phyloP scores from a whole-genome alignment of 2,329 filamentous ascomycete genomes.

The Diplodia sapinea region DNA sequence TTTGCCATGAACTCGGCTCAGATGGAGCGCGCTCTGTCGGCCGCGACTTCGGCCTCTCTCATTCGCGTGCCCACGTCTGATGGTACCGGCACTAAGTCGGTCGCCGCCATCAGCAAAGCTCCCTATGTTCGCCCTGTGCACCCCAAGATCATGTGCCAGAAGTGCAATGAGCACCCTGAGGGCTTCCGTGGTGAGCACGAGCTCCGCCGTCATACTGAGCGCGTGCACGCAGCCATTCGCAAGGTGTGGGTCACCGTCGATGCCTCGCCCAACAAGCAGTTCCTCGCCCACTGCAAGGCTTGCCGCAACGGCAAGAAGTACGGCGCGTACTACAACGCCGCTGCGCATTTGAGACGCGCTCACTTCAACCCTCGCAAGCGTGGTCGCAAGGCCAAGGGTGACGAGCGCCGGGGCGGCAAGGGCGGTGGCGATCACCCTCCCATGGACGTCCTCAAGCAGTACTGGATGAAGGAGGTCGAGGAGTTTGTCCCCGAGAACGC shows the following conservation, averaged over 20 bases:
- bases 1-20: constrained; percentile 1
- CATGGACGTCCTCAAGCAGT: constrained; percentile 64
- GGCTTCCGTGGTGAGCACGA: constrained; percentile 90
- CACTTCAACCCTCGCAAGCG: constrained; percentile 79
- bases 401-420: constrained; percentile 65
- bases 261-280: constrained; percentile 63
- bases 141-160: constrained; percentile 71
- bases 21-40: constrained; percentile 36
- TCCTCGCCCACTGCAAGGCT: constrained; percentile 81
- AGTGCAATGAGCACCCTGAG: constrained; percentile 73
- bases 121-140: constrained; percentile 70
- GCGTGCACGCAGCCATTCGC: constrained; percentile 67
- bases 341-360: constrained; percentile 83
- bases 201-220: constrained; percentile 59
- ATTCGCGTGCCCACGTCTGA: constrained; percentile 33
- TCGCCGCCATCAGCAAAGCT: constrained; percentile 58
- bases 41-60: constrained; percentile 38
- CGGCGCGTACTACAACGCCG: constrained; percentile 92
- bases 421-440: constrained; percentile 66
- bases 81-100: constrained; percentile 53
- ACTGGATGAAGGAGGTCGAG: constrained; percentile 65
- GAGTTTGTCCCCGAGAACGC: constrained; percentile 47
- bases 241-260: constrained; percentile 70
- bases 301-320: constrained; percentile 81
- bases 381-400: constrained; percentile 62